Base-by-base conservation (phyloP, 805 yeast genomes). In the Wickerhamiella spandovensis region DNA sequence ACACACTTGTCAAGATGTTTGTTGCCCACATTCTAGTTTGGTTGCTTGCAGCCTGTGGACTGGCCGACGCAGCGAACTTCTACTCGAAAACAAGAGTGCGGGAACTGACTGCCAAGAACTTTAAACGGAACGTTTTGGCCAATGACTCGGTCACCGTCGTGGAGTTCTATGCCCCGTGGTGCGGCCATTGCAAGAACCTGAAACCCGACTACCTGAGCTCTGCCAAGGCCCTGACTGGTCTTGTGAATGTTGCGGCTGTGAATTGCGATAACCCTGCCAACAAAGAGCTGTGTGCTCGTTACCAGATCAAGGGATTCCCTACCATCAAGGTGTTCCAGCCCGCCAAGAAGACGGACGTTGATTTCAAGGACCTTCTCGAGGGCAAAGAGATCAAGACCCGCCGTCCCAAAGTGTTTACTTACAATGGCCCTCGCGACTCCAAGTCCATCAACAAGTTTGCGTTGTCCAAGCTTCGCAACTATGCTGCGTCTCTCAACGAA, bases 151-250 rank as follows among this genome's bases (percentile, higher is more conserved):
- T 95, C 1, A 67, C 95, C 1, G 58, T 89, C 51, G 95, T 90
- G 51, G 84, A 86, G 72, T 90, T 89, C 71, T 89, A 85, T 64
- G 97, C 97, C 46, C 94, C 97, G 65, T 90, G 97, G 97, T 89
- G 97, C 74, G 96, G 96, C 17, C 92, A 89, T 71, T 89, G 97
- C 75, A 87, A 89, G 73, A 74, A 78, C 51, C 69, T 90, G 47
- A 76, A 79, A 52, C 81, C 83, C 3, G 78, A 77, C 1, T 82
- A 72, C 64, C 69, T 71, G 46, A 81, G 81, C 60, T 77, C 81
- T 13, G 94, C 84, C 6, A 76, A 75, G 48, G 64, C 68, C 25
- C 68, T 84, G 6, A 74, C 75, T 25, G 71, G 69, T 6, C 56
- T 67, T 17, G 74, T 66, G 10, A 61, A 59, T 17, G 82, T 87